phyloP scores from a whole-genome alignment of 805 yeast genomes.

The Clavispora carvajalis region DNA sequence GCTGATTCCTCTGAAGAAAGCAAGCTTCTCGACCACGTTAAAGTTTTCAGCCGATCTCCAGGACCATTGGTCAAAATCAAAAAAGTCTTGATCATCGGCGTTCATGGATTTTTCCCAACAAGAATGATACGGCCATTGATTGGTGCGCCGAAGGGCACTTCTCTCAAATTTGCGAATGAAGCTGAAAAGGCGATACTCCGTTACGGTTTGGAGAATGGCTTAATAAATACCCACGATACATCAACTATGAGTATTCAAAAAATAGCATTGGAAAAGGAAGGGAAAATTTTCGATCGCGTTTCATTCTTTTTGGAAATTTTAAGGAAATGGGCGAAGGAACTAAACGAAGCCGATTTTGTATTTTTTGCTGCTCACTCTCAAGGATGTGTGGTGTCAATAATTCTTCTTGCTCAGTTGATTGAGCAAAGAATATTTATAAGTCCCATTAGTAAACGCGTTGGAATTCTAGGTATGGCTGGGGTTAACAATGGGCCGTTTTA shows the following conservation, averaged over 20 bases:
- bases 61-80: slow-evolving; percentile 35
- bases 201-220: slow-evolving; percentile 46
- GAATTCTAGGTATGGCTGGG: slow-evolving; percentile 92
- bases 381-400: slow-evolving; percentile 88
- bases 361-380: slow-evolving; percentile 93
- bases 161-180: slow-evolving; percentile 82
- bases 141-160: slow-evolving; percentile 97
- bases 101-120: slow-evolving; percentile 95
- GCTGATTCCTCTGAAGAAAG: slow-evolving; percentile 5
- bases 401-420: slow-evolving; percentile 67
- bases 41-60: slow-evolving; percentile 21
- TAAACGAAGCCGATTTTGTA: slow-evolving; percentile 73
- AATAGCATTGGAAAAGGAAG: slow-evolving; percentile 91
- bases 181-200: slow-evolving; percentile 72
- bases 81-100: slow-evolving; percentile 79
- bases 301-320: slow-evolving; percentile 71
- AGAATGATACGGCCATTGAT: slow-evolving; percentile 75
- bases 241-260: slow-evolving; percentile 59
- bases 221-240: slow-evolving; percentile 29
- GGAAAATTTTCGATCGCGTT: slow-evolving; percentile 82
- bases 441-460: slow-evolving; percentile 45
- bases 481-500: slow-evolving; percentile 90
- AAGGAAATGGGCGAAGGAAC: slow-evolving; percentile 56
- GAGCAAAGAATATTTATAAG: slow-evolving; percentile 45
- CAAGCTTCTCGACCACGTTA: not conserved